phyloP scores from a whole-genome alignment of 768 basidiomycete genomes.

The Podaxis pistillaris region DNA sequence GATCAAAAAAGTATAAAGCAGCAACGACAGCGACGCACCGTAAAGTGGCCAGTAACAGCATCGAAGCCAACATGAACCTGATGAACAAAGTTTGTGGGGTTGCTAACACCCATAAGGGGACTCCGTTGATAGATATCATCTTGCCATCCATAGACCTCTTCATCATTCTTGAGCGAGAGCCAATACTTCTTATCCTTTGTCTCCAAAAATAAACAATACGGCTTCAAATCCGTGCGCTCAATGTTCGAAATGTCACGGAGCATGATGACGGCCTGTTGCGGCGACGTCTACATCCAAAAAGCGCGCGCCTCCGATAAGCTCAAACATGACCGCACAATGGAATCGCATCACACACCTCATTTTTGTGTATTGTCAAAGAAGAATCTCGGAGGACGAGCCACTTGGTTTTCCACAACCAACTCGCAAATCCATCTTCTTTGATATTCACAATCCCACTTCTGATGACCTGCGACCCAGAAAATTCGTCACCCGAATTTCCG shows the following conservation, averaged over 20 bases:
- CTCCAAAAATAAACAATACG: conserved; percentile 88
- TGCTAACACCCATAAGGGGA: conserved; percentile 90
- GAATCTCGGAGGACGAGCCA: conserved; percentile 86
- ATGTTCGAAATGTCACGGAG: conserved; percentile 82
- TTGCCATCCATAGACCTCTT: conserved; percentile 98
- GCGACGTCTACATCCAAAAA: conserved; percentile 40
- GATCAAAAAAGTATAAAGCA: not conserved
- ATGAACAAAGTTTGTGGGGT: conserved; percentile 97
- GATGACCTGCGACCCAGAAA: conserved; percentile 47
- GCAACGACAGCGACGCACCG: conserved; percentile 49
- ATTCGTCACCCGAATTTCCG: conserved; percentile 27
- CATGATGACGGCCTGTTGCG: conserved; percentile 57
- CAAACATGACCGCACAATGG: not conserved
- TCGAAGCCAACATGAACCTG: conserved; percentile 99
- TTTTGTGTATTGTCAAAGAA: conserved; percentile 82
- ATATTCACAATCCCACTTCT: conserved; percentile 75
- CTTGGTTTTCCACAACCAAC: conserved; percentile 89
- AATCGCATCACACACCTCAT: conserved; percentile 64
- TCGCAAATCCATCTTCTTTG: conserved; percentile 93
- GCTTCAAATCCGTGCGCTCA: conserved; percentile 91
- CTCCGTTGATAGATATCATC: conserved; percentile 94
- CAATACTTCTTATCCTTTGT: conserved; percentile 81
- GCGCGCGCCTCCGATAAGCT: not conserved
- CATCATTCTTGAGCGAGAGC: conserved; percentile 86
- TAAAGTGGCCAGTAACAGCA: conserved; percentile 90